These are phyloP conservation scores for Boletellus emodensis DNA, from an alignment of 768 basidiomycete species.

Conservation along the genomic window DNA sequence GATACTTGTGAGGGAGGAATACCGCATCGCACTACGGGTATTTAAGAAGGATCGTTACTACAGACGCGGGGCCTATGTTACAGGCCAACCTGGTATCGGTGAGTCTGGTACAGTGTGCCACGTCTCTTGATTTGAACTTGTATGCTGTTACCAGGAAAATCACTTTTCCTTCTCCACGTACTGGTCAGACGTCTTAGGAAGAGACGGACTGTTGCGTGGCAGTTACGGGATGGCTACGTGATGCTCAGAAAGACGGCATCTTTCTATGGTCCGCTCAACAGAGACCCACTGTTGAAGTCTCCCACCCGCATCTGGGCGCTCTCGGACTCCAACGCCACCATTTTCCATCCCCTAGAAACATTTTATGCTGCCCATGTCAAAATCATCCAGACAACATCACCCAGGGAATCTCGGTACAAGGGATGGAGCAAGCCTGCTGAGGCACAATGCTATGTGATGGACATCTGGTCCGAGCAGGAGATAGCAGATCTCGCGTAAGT, in stretches of 20 bases:
- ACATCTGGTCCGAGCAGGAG: too few relatives aligned
- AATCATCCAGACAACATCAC: too few relatives aligned
- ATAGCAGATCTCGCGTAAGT: too few relatives aligned
- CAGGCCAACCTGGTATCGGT: constrained; percentile 7
- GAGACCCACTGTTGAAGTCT: too few relatives aligned
- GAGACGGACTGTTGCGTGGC: not conserved
- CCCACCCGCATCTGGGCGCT: not conserved
- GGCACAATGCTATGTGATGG: too few relatives aligned
- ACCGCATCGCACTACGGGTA: not conserved
- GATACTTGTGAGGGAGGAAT: constrained; percentile 2
- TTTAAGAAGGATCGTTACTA: not conserved
- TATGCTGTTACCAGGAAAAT: not conserved
- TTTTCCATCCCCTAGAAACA: not conserved
- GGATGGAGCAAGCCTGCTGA: too few relatives aligned
- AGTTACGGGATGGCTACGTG: not conserved
- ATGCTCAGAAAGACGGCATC: not conserved
- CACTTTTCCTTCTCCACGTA: not conserved
- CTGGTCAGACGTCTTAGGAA: not conserved
- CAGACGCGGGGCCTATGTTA: not conserved
- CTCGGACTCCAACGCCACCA: not conserved
- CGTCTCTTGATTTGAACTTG: too few relatives aligned
- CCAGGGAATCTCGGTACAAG: too few relatives aligned
- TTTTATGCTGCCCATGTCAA: not conserved
- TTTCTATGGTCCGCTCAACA: too few relatives aligned
- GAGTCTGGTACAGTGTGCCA: not conserved